Evolutionary conservation across 495 filamentous ascomycete genomes (phyloP), one percentile per base, ranked within the genome.

Genomic region (Penicillium simplicissimum): DNA sequence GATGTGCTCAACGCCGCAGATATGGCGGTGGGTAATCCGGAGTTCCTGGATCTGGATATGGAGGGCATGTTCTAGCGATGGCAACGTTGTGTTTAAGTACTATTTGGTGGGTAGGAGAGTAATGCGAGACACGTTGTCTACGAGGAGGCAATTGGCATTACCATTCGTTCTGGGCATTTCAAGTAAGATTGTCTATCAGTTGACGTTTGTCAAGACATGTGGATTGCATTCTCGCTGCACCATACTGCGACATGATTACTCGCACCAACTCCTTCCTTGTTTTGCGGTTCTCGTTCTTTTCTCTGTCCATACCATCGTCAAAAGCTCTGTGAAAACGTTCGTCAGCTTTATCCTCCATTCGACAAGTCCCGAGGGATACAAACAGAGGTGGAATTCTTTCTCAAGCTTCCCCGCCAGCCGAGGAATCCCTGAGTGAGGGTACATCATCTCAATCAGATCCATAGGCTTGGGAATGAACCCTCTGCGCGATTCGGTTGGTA

Each of bases 1-100:
- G 79, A 81, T 66, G 72, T 81, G 43, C 65, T 81, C 38, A 77
- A 79, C 71, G 78, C 76, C 13, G 79, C 78, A 7, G 76, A 81
- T 65, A 79, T 80, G 75, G 72, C 71, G 0, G 76, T 76, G 68
- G 76, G 72, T 4, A 81, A 80, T 64, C 77, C 77, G n/a, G 79
- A 81, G 60, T 79, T 79, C 62, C 57, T 80, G 31, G 78, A 81
- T 72, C 59, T 82, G 61, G 79, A 82, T 67, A 78, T 81, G 78
- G 79, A 81, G 62, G 75, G 74, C 8, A 79, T 81, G 76, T 81
- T 76, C 33, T 76, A 67, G 58, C 34, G 8, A 17, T 35, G 55
- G 33, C 25, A 45, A 34, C 6, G 9, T 10, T 25, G 5, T 45
- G 36, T 38, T 49, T 19, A 4, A 17, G 52, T 23, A 25, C 48